A percentile compares a stretch with the other conserved stretches of the same genome.
phyloP scores from a whole-genome alignment of 108 stramenopile genomes.

The Cylindrotheca closterium region DNA sequence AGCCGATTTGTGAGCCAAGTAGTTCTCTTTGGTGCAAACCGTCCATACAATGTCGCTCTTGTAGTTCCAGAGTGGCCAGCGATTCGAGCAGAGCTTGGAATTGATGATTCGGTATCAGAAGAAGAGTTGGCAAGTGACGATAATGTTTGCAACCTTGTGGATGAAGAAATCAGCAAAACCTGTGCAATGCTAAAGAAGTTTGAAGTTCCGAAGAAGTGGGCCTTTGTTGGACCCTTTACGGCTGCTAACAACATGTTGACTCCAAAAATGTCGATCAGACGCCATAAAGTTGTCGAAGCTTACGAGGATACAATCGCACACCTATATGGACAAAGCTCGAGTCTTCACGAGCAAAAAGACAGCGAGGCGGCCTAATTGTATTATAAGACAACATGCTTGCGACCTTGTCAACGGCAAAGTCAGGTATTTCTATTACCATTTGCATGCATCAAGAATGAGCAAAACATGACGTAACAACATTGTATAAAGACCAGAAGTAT shows the following conservation, averaged over 20 bases:
- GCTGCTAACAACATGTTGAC: constrained; percentile 90
- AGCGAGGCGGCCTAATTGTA: constrained; percentile 1
- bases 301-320: constrained; percentile 68
- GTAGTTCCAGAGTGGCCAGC: constrained; percentile 89
- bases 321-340: constrained; percentile 76
- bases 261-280: constrained; percentile 91
- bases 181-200: constrained; percentile 81
- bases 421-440: constrained; percentile 18
- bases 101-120: constrained; percentile 51
- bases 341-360: constrained; percentile 4
- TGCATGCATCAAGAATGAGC: constrained; percentile 47
- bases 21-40: constrained; percentile 87
- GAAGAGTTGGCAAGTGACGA: constrained; percentile 72
- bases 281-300: constrained; percentile 85
- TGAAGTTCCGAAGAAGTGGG: constrained; percentile 77
- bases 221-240: constrained; percentile 91
- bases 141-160: constrained; percentile 69
- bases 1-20: constrained; percentile 90
- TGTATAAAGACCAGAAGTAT: constrained; percentile 88
- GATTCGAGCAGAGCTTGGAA: constrained; percentile 52
- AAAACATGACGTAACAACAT: constrained; percentile 91
- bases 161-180: constrained; percentile 59
- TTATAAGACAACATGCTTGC: constrained; percentile 40
- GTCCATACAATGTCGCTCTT: constrained; percentile 86
- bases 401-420: constrained; percentile 52